Evolutionary conservation across 202 grass and related monocot species (phyloP).

Genomic region (Setaria viridis): DNA sequence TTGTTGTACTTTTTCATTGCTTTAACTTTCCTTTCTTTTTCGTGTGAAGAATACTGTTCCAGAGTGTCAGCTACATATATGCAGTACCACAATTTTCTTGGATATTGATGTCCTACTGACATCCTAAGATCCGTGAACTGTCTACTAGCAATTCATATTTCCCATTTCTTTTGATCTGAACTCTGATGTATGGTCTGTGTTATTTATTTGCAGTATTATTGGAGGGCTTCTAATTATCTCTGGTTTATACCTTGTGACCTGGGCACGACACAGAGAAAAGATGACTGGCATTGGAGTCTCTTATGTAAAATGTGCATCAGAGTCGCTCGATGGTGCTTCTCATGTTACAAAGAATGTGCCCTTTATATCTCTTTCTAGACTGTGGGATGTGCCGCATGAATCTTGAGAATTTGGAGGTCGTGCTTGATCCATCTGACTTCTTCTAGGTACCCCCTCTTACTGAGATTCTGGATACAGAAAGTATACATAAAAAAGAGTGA

Average conservation of each 20-base stretch:
- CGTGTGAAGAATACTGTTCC: constrained; percentile 30
- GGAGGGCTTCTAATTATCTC: constrained; percentile 72
- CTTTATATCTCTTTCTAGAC: constrained; percentile 61
- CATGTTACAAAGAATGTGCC: constrained; percentile 55
- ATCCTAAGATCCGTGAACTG: constrained; percentile 25
- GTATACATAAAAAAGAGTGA: not conserved
- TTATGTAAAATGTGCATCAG: constrained; percentile 55
- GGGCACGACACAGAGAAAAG: constrained; percentile 68
- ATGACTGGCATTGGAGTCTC: constrained; percentile 27
- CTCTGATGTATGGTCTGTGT: constrained; percentile 32
- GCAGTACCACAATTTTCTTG: not conserved
- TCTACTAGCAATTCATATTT: constrained; percentile 28
- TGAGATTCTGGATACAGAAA: constrained; percentile 41
- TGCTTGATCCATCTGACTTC: constrained; percentile 12
- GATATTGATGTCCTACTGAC: not conserved
- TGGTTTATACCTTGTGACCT: constrained; percentile 84
- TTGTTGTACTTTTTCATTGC: constrained; percentile 14
- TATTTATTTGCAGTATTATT: constrained; percentile 71
- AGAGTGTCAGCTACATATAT: constrained; percentile 6
- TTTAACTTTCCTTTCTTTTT: constrained; percentile 12
- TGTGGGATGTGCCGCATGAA: constrained; percentile 65
- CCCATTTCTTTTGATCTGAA: constrained; percentile 27
- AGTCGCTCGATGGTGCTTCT: constrained; percentile 43
- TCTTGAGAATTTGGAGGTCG: constrained; percentile 40
- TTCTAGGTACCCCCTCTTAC: constrained; percentile 32